phyloP scores from a whole-genome alignment of 2,329 filamentous ascomycete species.

The Diaporthe australafricana region DNA sequence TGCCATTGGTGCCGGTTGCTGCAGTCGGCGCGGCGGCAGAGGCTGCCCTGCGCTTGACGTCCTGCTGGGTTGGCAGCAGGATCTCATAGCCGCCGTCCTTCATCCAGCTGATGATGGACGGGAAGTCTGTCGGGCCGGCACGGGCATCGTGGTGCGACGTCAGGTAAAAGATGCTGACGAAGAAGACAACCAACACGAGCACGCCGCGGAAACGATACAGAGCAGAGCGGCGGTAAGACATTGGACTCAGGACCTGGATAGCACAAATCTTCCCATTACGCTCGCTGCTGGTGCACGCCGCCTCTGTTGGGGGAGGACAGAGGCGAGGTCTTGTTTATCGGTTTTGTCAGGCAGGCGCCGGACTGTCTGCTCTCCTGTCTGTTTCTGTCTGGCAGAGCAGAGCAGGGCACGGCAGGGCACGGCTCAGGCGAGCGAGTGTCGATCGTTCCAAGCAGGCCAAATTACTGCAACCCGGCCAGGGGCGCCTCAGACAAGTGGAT shows the following conservation, averaged over 20 bases:
- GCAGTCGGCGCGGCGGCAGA: neutral
- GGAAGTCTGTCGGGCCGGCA: conserved; percentile 14
- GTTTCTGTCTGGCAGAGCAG: neutral
- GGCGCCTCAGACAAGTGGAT: conserved; percentile 25
- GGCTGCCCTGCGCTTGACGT: conserved; percentile 29
- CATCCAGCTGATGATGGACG: conserved; percentile 37
- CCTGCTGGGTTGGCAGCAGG: conserved; percentile 34
- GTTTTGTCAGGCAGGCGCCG: neutral
- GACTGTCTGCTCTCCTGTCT: neutral
- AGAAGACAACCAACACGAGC: conserved; percentile 33
- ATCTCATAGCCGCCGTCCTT: conserved; percentile 37
- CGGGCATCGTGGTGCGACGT: conserved; percentile 27
- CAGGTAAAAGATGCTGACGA: conserved; percentile 34
- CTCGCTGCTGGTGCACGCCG: conserved; percentile 10
- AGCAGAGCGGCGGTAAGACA: conserved; percentile 37
- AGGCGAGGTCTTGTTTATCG: conserved; percentile 18
- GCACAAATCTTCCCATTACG: conserved; percentile 33
- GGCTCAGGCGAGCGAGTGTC: conserved; percentile 24
- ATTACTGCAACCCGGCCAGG: conserved; percentile 36
- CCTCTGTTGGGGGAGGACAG: conserved; percentile 1
- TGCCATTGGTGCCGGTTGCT: conserved; percentile 5
- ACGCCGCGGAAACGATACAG: conserved; percentile 35
- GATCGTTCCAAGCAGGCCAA: conserved; percentile 26
- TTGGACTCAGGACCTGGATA: conserved; percentile 31
- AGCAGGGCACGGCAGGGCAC: neutral